Evolutionary conservation across 164 flowering plant genomes (phyloP), one percentile per base, ranked within the genome.

Genomic region (Magnolia officinalis): DNA sequence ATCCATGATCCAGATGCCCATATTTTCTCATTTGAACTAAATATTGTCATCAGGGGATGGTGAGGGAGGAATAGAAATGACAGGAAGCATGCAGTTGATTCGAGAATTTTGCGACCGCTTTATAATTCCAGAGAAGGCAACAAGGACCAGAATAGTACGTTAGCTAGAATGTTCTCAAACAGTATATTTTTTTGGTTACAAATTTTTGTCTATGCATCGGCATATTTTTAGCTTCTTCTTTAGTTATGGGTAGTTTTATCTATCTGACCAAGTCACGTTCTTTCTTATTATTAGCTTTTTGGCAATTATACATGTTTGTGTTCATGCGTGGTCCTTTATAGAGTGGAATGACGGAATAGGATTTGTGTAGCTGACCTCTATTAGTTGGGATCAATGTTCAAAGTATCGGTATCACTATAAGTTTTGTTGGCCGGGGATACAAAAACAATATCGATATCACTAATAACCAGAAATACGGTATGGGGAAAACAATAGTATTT

Each of bases 61-160:
- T 74, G 98, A 95, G 86, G 98, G 98, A 71, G 98, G 96, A 64
- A 92, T 83, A 64, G 98, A 95, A 85, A 95, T 95, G 98, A 93
- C 97, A 20, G 97, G 78, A 72, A 92, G 97, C 77, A 85, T 95
- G 91, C 90, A 88, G 80, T 79, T 95, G 74, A 93, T 95, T 76
- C 94, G 97, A 70, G 94, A 95, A 80, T 95, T 90, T 77, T 93
- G 98, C 82, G 95, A 93, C 72, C 78, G 82, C 78, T 84, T 87
- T 50, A 70, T 95, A 50, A 79, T 20, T 71, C 90, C 97, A 21
- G 92, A 89, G 85, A 95, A 93, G 81, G 91, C 86, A 70, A 77
- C 89, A 67, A 76, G 89, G 51, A 95, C 98, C 68, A 90, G 98
- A 86, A 90, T 95, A 64, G 98, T 95, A 87, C 78, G 89, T 85